Base-by-base conservation (phyloP, 2,329 filamentous ascomycete genomes). In the Annulohypoxylon truncatum region DNA sequence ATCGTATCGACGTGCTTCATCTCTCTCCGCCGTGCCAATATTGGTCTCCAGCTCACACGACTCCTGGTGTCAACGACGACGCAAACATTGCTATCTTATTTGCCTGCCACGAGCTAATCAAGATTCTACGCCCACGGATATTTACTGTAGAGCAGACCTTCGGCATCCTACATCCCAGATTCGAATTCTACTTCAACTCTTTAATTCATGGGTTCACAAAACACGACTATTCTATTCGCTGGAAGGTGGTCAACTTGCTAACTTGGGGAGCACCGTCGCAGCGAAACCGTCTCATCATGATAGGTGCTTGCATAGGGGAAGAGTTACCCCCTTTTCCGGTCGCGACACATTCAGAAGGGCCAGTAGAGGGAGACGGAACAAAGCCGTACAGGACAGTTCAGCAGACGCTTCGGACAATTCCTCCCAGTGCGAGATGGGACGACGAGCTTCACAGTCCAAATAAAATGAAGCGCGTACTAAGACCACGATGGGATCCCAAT, bases 111-210 rank as follows among this genome's bases (percentile, higher is more conserved):
- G 77, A 84, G 2, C 76, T 94, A 0, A 78, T 95, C 0, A 77
- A 83, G 4, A 84, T 84, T 33, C 76, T 85, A 0, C 85, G 83
- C 0, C 92, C 93, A 0, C 84, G 93, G 0, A 74, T 96, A 0
- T 85, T 92, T 1, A 96, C 92, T 0, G 80, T 96, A 0, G 93
- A 97, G 72, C 91, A 97, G 73, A 94, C 93, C 0, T 89, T 87
- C 55, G 92, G 92, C 0, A 83, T 96, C 0, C 76, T 86, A 0
- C 80, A 83, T 20, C 78, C 84, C 0, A 77, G 82, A 0, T 88
- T 90, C 58, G 76, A 79, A 9, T 77, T 80, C 0, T 89, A 85
- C 55, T 89, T 94, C 48, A 81, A 84, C 38, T 78, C 82, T 0
- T 77, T 94, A 0, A 79, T 96, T 2, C 80, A 84, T 24, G 87